These are phyloP conservation scores for Cinchona pubescens DNA, from an alignment of 257 asterid genomes.

Conservation along the genomic window DNA sequence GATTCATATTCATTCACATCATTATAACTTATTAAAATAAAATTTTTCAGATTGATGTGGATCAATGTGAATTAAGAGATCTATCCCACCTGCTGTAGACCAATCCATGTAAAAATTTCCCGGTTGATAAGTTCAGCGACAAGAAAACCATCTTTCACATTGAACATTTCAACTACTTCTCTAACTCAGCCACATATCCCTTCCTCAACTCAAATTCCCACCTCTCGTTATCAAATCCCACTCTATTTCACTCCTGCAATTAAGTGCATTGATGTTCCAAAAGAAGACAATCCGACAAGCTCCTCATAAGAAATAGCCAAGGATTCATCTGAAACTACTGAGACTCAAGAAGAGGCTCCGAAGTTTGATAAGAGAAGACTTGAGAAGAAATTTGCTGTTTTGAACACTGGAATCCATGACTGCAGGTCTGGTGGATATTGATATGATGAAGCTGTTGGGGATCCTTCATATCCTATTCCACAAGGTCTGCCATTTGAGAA, in stretches of 20 bases:
- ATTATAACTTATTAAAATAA: too few relatives aligned
- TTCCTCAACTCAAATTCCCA: constrained; percentile 31
- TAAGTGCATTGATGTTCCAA: constrained; percentile 72
- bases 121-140: constrained; percentile 75
- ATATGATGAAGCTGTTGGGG: constrained; percentile 63
- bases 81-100: too few relatives aligned
- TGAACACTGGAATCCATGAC: constrained; percentile 79
- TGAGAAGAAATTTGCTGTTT: constrained; percentile 88
- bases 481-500: constrained; percentile 75
- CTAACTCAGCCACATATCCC: constrained; percentile 26
- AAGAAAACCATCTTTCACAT: constrained; percentile 51
- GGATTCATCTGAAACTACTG: constrained; percentile 25
- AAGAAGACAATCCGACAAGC: constrained; percentile 62
- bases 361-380: constrained; percentile 42
- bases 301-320: constrained; percentile 28
- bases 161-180: constrained; percentile 44
- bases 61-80: too few relatives aligned
- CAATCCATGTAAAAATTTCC: too few relatives aligned
- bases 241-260: constrained; percentile 26
- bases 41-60: too few relatives aligned
- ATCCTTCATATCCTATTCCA: constrained; percentile 85
- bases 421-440: constrained; percentile 84
- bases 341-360: constrained; percentile 19
- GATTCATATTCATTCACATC: too few relatives aligned
- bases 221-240: constrained; percentile 31